Evolutionary conservation across 139 green algal genomes (phyloP).

Genomic region (Nannochloris sp.): DNA sequence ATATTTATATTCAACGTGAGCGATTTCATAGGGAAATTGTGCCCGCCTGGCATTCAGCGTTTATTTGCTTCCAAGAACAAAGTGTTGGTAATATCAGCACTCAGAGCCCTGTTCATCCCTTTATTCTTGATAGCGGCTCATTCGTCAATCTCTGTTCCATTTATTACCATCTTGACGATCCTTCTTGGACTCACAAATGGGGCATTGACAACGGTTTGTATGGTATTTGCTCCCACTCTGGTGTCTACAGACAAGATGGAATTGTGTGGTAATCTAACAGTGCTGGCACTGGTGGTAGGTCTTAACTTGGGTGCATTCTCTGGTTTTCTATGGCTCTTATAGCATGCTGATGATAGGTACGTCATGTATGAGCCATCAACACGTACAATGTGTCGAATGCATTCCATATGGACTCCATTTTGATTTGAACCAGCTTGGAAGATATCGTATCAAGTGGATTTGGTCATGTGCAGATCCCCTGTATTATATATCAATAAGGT

Average conservation of each 20-base stretch:
- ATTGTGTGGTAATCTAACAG: conserved; percentile 56
- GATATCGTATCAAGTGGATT: no score
- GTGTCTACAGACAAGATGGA: conserved; percentile 21
- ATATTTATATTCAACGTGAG: conserved; percentile 64
- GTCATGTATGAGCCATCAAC: no score
- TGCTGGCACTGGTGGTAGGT: conserved; percentile 67
- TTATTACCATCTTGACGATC: conserved; percentile 27
- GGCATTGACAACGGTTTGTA: conserved; percentile 42
- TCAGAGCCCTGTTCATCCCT: conserved; percentile 44
- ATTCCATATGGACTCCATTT: no score
- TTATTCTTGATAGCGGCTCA: conserved; percentile 29
- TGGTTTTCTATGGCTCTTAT: conserved; percentile 57
- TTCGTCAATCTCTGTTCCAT: background rate
- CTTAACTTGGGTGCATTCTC: conserved; percentile 54
- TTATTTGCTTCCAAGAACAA: background rate
- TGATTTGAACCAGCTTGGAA: no score
- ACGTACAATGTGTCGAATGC: no score
- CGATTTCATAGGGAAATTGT: conserved; percentile 59
- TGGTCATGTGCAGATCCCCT: no score
- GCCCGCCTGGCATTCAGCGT: conserved; percentile 14
- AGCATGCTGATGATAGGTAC: background rate
- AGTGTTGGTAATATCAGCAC: conserved; percentile 5
- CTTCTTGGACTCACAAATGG: conserved; percentile 53
- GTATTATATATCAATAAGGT: no score
- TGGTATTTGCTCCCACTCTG: conserved; percentile 28